These are phyloP conservation scores for Boletus edulis DNA, from an alignment of 768 basidiomycete species.

Conservation along the genomic window DNA sequence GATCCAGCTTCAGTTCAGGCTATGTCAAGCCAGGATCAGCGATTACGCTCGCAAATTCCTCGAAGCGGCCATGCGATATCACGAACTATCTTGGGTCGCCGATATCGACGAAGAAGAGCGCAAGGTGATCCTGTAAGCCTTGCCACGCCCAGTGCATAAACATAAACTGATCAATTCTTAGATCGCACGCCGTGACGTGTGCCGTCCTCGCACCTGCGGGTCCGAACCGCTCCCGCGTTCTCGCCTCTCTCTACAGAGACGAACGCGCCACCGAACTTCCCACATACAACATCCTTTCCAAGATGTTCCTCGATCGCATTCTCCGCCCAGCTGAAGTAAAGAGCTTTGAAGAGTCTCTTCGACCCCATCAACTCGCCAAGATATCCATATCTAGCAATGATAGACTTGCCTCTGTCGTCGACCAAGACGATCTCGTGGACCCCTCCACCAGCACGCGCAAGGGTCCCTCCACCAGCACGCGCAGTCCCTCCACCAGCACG, in stretches of 20 bases:
- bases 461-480: slow-evolving; percentile 90
- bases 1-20: slow-evolving; percentile 80
- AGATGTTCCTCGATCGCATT: slow-evolving; percentile 99
- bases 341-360: slow-evolving; percentile 83
- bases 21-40: slow-evolving; percentile 91
- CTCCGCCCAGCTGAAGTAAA: slow-evolving; percentile 86
- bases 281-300: slow-evolving; percentile 87
- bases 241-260: slow-evolving; percentile 92
- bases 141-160: slow-evolving; percentile 9
- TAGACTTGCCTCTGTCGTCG: slow-evolving; percentile 64
- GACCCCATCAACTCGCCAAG: slow-evolving; percentile 92
- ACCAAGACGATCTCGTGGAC: slow-evolving; percentile 53
- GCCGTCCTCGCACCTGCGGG: slow-evolving; percentile 97
- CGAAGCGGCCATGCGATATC: slow-evolving; percentile 92
- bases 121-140: slow-evolving; percentile 80
- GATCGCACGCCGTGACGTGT: slow-evolving; percentile 90
- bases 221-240: slow-evolving; percentile 89
- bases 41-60: slow-evolving; percentile 92
- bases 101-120: slow-evolving; percentile 95
- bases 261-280: slow-evolving; percentile 81
- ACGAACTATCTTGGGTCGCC: slow-evolving; percentile 88
- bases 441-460: slow-evolving; percentile 73
- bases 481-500: slow-evolving; percentile 64
- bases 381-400: slow-evolving; percentile 84
- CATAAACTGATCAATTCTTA: slow-evolving; percentile 30